Evolutionary conservation across 192 early-diverging fungal species (phyloP).

Genomic region (Dissophora ornata): DNA sequence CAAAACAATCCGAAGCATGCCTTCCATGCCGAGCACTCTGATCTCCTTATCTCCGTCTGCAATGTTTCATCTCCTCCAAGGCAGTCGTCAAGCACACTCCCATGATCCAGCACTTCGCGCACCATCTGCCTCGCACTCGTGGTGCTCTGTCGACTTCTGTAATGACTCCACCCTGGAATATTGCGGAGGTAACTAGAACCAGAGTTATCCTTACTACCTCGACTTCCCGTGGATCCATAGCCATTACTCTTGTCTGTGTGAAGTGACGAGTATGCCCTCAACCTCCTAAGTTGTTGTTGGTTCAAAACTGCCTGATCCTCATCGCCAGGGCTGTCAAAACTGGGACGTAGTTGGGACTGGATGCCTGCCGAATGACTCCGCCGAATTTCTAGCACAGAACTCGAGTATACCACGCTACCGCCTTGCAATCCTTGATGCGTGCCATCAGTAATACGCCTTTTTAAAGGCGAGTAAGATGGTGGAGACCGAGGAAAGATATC

Average conservation of each 20-base stretch:
- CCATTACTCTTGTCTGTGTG: constrained; percentile 10
- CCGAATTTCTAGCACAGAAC: not conserved
- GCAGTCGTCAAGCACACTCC: constrained; percentile 16
- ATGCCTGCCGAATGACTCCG: not conserved
- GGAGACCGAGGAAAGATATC: constrained; percentile 24
- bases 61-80: constrained; percentile 5
- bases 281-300: constrained; percentile 16
- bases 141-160: constrained; percentile 29
- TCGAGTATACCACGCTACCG: not conserved
- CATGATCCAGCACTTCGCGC: constrained; percentile 33
- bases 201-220: not conserved
- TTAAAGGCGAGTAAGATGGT: not conserved
- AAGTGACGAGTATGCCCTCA: constrained; percentile 21
- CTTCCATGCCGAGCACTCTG: constrained; percentile 41
- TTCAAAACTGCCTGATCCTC: not conserved
- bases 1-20: constrained; percentile 46
- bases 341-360: not conserved
- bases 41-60: not conserved
- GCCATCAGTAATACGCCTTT: not conserved
- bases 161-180: constrained; percentile 24
- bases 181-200: constrained; percentile 2
- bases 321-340: not conserved
- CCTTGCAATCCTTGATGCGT: not conserved
- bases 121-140: constrained; percentile 14
- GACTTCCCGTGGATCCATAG: not conserved